Evolutionary conservation across 805 yeast species (phyloP), one percentile per base, ranked within the genome.

Genomic region (Candida khao-thaluensis): DNA sequence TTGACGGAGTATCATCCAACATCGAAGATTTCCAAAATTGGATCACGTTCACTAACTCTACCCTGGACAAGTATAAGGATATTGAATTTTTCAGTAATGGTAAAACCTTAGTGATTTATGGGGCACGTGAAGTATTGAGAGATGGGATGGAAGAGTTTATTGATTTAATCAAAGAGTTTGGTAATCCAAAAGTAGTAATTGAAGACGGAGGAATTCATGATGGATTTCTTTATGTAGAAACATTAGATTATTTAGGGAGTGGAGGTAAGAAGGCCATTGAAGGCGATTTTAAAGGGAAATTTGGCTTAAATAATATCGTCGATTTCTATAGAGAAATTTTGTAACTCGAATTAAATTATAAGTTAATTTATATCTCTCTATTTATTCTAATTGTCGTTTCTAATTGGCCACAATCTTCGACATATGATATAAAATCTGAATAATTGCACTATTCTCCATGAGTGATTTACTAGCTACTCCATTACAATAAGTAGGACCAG

Each of bases 181-280:
- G 53, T 18, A 47, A 50, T 17, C 36, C 63, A 15, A 44, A 49
- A 21, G 43, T 40, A 2, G 44, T 44, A 24, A 33, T 56, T 9
- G 69, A 64, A 35, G 48, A 50, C 4, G 67, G 68, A 11, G 69
- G 69, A 22, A 56, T 62, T 22, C 69, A 64, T 45, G 68, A 59
- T 26, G 55, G 59, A 2, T 34, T 60, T 40, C 57, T 62, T 22
- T 61, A 59, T 42, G 64, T 63, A 6, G 69, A 64, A 44, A 48
- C 60, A 30, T 48, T 60, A n/a, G 66, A 62, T 41, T 63, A 46
- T 44, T 33, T 52, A 22, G 50, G 56, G n/a, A 23, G 39, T 4
- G 62, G 62, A 2, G 47, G 45, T n/a, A 28, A 42, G 24, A 41
- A 38, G 8, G 66, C 62, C 1, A 35, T 58, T 4, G 46, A 39